Base-by-base conservation (phyloP, 306 rosid species). In the Mimosa bimucronata region DNA sequence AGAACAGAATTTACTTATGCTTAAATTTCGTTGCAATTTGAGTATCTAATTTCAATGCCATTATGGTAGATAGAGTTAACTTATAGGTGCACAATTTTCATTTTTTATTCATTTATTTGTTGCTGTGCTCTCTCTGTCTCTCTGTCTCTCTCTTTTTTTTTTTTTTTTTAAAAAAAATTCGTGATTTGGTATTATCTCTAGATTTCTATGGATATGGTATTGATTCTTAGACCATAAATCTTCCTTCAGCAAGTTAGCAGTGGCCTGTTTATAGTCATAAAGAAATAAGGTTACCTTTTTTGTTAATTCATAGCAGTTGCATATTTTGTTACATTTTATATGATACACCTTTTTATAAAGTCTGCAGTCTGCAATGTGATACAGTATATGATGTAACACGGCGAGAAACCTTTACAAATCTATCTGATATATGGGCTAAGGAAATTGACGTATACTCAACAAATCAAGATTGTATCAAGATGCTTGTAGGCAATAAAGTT, bases 381-480 rank as follows among this genome's bases (percentile, higher is more conserved):
- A 40, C 88, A 92, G 97, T 92, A 38, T 92, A 88, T 21, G 94
- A 92, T 75, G 94, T 90, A 19, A 92, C 94, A 0, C 82, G 94
- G n/a, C 76, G 91, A 50, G 94, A 88, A 6, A 90, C 92, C 14
- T 92, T 92, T 79, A 90, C 97, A 19, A 90, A 92, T 79, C 87
- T 92, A 65, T 90, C 97, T 74, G 97, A 92, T 74, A 89, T 92
- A 78, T 92, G 97, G 97, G 94, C 91, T 34, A 92, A 92, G 77
- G 97, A 92, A 85, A 90, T 87, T 77, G 97, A 90, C 77, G 41
- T 90, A 9, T 89, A 92, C 83, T 88, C 93, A 15, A 92, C 97
- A 74, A 92, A 80, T 86, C 97, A 86, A 84, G 94, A 92, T 66
- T 92, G 94, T 80, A 86, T 92, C 85, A 92, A 92, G 90, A 87